phyloP scores from a whole-genome alignment of 176 grass and related monocot species.

The Saccharum spontaneum region DNA sequence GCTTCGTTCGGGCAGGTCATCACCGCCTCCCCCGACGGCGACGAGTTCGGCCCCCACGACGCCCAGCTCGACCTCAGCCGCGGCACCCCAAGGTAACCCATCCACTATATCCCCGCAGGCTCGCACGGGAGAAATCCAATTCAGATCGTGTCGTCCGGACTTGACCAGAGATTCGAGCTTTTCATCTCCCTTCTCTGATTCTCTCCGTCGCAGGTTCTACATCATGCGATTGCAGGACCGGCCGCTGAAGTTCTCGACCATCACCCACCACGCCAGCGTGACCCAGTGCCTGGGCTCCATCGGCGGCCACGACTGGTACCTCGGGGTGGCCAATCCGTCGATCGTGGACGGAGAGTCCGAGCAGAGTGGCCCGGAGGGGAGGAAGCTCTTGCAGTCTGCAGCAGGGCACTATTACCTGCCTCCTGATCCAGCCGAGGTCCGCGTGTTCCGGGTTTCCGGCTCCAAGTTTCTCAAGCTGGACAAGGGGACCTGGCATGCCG shows the following conservation, averaged over 20 bases:
- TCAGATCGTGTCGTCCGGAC: background rate
- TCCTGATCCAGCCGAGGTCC: constrained; percentile 72
- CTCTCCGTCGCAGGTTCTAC: constrained; percentile 55
- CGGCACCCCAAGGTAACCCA: constrained; percentile 67
- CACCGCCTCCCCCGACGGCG: constrained; percentile 63
- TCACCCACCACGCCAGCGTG: constrained; percentile 93
- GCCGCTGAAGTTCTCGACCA: constrained; percentile 60
- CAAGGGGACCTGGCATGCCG: constrained; percentile 90
- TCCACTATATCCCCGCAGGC: background rate
- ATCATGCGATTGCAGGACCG: constrained; percentile 67
- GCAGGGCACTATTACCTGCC: constrained; percentile 68
- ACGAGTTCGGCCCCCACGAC: constrained; percentile 79
- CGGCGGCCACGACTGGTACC: constrained; percentile 82
- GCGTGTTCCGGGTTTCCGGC: constrained; percentile 75
- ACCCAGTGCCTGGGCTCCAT: constrained; percentile 92
- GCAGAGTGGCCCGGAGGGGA: constrained; percentile 42
- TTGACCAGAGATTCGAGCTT: background rate
- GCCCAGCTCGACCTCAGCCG: constrained; percentile 92
- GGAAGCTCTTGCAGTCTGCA: constrained; percentile 33
- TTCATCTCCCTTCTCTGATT: too few species aligned
- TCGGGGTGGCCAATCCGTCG: constrained; percentile 75
- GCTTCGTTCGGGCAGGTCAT: constrained; percentile 90
- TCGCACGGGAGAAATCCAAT: background rate
- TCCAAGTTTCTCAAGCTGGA: constrained; percentile 90
- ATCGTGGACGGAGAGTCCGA: constrained; percentile 50